phyloP scores from a whole-genome alignment of 2,329 filamentous ascomycete species.

The Pseudogymnoascus sp. region DNA sequence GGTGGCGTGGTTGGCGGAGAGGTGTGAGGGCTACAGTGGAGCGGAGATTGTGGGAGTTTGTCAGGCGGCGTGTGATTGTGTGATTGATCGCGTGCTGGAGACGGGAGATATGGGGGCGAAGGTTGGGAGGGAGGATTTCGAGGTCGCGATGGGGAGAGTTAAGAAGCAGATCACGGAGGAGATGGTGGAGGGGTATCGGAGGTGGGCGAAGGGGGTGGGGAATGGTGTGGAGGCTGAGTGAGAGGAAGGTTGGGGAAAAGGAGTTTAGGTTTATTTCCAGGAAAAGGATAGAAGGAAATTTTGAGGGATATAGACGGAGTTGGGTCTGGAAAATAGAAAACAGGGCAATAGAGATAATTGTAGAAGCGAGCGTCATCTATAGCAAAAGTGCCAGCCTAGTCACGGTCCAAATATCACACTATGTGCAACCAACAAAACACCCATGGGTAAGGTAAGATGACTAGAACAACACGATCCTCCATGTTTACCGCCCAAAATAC shows the following conservation, averaged over 20 bases:
- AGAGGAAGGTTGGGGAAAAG: not conserved
- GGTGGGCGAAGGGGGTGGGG: constrained; percentile 38
- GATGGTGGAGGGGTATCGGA: constrained; percentile 51
- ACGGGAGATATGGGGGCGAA: constrained; percentile 32
- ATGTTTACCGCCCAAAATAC: not conserved
- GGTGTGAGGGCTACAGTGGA: constrained; percentile 73
- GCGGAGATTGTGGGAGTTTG: constrained; percentile 67
- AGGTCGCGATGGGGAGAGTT: constrained; percentile 37
- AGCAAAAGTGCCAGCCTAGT: not conserved
- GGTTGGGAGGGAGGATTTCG: constrained; percentile 39
- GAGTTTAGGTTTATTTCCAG: not conserved
- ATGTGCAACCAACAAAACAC: not conserved
- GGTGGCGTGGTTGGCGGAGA: constrained; percentile 51
- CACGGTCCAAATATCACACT: not conserved
- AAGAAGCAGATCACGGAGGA: constrained; percentile 51
- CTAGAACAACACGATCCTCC: not conserved
- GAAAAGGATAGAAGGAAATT: not conserved
- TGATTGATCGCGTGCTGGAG: constrained; percentile 44
- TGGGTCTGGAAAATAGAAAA: not conserved
- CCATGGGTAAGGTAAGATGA: not conserved
- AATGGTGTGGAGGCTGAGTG: constrained; percentile 7
- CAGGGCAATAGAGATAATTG: not conserved
- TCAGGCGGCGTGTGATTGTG: constrained; percentile 41
- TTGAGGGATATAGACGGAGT: not conserved
- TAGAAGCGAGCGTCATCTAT: not conserved